Percentiles rank a stretch among this genome's conserved stretches.
These are phyloP conservation scores for Pezicula rhizophila DNA, from an alignment of 2,329 filamentous ascomycete species.

Conservation along the genomic window DNA sequence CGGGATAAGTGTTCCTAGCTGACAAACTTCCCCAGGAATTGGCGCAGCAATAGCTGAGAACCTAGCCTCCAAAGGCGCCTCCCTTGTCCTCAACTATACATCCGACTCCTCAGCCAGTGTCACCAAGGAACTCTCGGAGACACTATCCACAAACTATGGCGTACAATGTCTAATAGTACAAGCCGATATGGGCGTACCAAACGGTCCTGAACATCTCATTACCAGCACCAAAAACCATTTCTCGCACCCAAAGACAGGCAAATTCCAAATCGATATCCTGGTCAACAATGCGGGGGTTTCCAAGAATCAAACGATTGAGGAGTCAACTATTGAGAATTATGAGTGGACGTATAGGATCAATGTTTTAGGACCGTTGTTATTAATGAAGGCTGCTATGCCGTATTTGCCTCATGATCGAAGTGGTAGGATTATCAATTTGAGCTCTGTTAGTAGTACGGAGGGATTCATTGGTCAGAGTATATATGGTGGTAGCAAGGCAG, in stretches of 20 bases:
- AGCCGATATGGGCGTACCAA: conserved; percentile 62
- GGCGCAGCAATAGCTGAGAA: conserved; percentile 58
- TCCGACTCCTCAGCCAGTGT: conserved; percentile 50
- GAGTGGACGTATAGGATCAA: conserved; percentile 71
- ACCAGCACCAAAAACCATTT: conserved; percentile 53
- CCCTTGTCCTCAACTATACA: conserved; percentile 60
- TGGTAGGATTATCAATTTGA: conserved; percentile 58
- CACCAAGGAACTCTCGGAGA: conserved; percentile 46
- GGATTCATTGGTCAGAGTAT: conserved; percentile 54
- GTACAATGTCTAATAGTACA: conserved; percentile 59
- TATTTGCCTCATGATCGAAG: conserved; percentile 65
- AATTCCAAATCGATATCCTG: conserved; percentile 72
- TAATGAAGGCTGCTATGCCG: conserved; percentile 66
- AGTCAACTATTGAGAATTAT: conserved; percentile 62
- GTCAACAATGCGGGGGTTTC: conserved; percentile 79
- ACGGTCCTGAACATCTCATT: conserved; percentile 55
- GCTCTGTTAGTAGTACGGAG: conserved; percentile 49
- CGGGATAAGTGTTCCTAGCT: background rate
- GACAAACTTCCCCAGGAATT: conserved; percentile 52
- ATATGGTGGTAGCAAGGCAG: conserved; percentile 62
- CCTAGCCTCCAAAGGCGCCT: conserved; percentile 62
- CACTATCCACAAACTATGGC: conserved; percentile 50
- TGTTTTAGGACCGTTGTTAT: conserved; percentile 71
- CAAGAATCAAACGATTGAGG: conserved; percentile 57
- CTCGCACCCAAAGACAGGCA: conserved; percentile 34